Evolutionary conservation across 2,329 filamentous ascomycete genomes (phyloP).

Genomic region (Cytospora schulzeri): DNA sequence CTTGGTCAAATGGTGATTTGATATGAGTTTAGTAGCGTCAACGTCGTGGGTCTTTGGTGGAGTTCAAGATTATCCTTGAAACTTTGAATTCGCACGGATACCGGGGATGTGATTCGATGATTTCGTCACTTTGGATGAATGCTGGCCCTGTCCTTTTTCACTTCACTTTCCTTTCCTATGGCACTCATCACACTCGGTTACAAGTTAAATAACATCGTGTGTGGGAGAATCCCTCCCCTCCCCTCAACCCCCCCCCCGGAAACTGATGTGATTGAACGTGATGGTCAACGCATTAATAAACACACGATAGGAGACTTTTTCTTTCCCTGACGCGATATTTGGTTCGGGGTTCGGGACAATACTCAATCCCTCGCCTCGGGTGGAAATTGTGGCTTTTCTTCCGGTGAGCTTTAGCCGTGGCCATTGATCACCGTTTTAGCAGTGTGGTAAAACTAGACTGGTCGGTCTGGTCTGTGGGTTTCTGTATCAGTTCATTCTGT

Average conservation of each 20-base stretch:
- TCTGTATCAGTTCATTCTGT: background rate
- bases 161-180: no score
- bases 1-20: background rate
- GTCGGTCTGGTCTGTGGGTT: background rate
- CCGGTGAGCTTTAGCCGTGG: background rate
- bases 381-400: background rate
- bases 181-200: background rate
- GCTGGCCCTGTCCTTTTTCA: background rate
- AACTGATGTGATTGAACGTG: background rate
- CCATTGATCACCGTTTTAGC: background rate
- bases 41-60: slow-evolving; percentile 12
- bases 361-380: background rate
- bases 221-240: no score
- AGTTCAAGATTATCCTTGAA: background rate
- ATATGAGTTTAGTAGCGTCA: background rate
- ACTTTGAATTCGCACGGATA: background rate
- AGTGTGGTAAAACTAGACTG: background rate
- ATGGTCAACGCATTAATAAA: background rate
- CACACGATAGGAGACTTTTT: background rate
- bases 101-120: slow-evolving; percentile 19
- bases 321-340: no score
- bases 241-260: background rate
- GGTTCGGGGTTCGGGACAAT: background rate
- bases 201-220: background rate
- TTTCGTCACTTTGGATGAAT: slow-evolving; percentile 5